Evolutionary conservation across 805 yeast species (phyloP).

Genomic region (Phaffomyces opuntiae): DNA sequence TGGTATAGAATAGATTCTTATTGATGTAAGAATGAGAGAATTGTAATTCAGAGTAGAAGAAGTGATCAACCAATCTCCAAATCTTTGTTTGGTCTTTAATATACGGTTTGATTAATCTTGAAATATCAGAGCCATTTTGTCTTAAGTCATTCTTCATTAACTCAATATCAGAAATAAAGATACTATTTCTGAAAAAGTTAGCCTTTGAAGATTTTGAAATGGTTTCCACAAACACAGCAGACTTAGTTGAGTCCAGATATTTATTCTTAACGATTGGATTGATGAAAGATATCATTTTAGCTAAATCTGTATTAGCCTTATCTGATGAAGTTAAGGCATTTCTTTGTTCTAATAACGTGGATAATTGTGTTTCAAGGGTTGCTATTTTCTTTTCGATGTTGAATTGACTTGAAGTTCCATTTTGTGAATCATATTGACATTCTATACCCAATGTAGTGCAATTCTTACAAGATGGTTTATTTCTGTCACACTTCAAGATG

Average conservation of each 20-base stretch:
- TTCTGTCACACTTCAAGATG: slow-evolving; percentile 1
- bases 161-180: slow-evolving; percentile 2
- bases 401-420: background rate
- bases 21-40: background rate
- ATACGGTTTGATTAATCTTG: background rate
- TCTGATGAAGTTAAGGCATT: background rate
- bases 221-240: background rate
- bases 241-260: background rate
- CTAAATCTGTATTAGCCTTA: background rate
- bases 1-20: background rate
- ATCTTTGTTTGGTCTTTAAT: background rate
- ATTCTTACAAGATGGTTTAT: slow-evolving; percentile 3
- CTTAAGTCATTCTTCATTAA: slow-evolving; percentile 1
- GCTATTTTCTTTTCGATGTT: background rate
- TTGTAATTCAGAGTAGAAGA: slow-evolving; percentile 3
- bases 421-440: background rate
- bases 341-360: background rate
- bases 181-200: background rate
- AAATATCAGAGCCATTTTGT: background rate
- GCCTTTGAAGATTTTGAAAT: background rate
- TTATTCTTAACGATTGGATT: background rate
- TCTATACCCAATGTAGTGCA: background rate
- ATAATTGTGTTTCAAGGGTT: background rate
- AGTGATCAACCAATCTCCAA: slow-evolving; percentile 6
- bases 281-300: background rate